phyloP scores from a whole-genome alignment of 2,329 filamentous ascomycete genomes.

The Verticillium klebahnii region DNA sequence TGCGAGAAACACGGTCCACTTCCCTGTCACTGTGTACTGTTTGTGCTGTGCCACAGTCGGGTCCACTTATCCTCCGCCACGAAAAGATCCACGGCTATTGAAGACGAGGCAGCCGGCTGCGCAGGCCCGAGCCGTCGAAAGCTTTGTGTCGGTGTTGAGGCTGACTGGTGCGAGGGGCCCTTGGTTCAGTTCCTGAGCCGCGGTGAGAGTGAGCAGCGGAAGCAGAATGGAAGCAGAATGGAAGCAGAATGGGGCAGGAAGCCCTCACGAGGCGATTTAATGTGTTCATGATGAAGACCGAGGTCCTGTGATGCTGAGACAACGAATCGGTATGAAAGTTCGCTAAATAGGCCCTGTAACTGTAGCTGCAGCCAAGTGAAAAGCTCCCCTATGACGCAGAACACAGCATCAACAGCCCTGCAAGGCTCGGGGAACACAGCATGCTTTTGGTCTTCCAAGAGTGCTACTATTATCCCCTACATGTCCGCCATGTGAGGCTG shows the following conservation, averaged over 20 bases:
- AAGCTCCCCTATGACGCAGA: not conserved
- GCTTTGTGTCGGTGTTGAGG: constrained; percentile 7
- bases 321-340: not conserved
- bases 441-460: not conserved
- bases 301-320: not conserved
- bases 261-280: not conserved
- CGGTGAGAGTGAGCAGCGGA: not conserved
- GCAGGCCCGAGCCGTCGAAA: constrained; percentile 16
- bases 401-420: not conserved
- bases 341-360: not conserved
- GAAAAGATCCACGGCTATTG: not conserved
- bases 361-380: not conserved
- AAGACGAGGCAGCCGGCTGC: constrained; percentile 18
- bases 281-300: not conserved
- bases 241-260: not conserved
- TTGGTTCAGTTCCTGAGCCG: constrained; percentile 7
- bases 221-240: not conserved
- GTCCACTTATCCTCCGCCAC: no score
- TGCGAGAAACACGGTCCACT: no score
- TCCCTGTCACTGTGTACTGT: no score
- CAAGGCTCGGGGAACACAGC: not conserved
- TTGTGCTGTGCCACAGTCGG: no score
- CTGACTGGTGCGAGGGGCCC: constrained; percentile 10
- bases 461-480: not conserved
- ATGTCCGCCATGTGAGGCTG: not conserved